Evolutionary conservation across 805 yeast genomes (phyloP), one percentile per base, ranked within the genome.

Genomic region (Saturnispora halmiae): DNA sequence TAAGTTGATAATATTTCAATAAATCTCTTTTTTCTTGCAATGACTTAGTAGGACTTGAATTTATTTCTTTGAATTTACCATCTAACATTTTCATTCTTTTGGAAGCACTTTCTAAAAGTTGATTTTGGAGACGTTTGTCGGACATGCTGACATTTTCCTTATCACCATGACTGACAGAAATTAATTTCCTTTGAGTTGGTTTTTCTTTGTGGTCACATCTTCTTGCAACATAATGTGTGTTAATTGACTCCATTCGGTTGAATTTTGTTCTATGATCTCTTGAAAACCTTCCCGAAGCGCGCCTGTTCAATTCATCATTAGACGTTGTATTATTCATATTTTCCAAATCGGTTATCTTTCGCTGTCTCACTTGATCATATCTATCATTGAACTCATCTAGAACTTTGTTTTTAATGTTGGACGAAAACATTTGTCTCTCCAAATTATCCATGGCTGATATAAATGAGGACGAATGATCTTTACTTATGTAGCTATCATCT

Each of bases 241-340:
- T 55, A 14, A 72, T 72, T 14, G 75, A 67, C 19, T 72, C 77
- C 77, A 72, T 70, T 34, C 64, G 55, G 40, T 72, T 58, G 59
- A 66, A 47, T 65, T 75, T 48, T 52, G 72, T 46, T 66, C 72
- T 48, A 59, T 66, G 57, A 44, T 66, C 66, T 42, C 60, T 59
- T 13, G 75, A 65, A 50, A 68, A 66, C 24, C 77, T 59, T 35
- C 65, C 55, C 1, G 61, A 57, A 2, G 53, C 52, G 37, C 57
- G 44, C 41, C 57, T 46, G 35, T 44, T 51, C 15, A 52, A 36
- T 15, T 49, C 52, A 3, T 48, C 52, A 38, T 52, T 51, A 5
- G 52, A 47, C 3, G 55, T 47, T 4, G 41, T 45, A 35, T 40
- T 46, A 41, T 55, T 50, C 40, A 52, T 35, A 45, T 58, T 51